Evolutionary conservation across 2,329 filamentous ascomycete genomes (phyloP).

Genomic region (Sclerotinia subarctica): DNA sequence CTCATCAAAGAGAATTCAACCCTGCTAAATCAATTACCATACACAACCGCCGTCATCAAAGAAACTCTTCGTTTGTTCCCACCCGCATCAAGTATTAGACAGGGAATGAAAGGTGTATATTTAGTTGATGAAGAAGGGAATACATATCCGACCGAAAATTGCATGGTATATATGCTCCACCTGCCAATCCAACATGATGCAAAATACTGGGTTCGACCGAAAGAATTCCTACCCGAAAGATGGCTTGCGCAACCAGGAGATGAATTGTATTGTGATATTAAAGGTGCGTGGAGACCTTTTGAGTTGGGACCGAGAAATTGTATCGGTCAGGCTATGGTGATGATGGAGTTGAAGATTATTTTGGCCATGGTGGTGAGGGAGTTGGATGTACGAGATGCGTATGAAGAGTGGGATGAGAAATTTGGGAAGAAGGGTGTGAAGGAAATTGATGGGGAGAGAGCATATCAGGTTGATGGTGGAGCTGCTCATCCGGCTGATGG

Average conservation of each 20-base stretch:
- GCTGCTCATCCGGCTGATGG: conserved; percentile 17
- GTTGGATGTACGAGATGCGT: conserved; percentile 47
- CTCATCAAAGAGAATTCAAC: conserved; percentile 23
- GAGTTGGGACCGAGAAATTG: conserved; percentile 54
- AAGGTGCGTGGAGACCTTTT: conserved; percentile 53
- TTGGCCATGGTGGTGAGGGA: conserved; percentile 46
- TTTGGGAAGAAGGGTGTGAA: conserved; percentile 4
- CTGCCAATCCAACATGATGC: conserved; percentile 39
- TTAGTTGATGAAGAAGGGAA: conserved; percentile 25
- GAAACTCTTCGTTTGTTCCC: conserved; percentile 30
- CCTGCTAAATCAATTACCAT: conserved; percentile 27
- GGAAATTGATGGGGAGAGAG: conserved; percentile 20
- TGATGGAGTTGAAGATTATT: conserved; percentile 47
- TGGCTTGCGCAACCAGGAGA: conserved; percentile 42
- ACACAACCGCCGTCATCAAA: conserved; percentile 31
- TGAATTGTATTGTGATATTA: conserved; percentile 36
- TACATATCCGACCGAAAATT: conserved; percentile 24
- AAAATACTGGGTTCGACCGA: conserved; percentile 44
- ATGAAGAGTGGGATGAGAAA: conserved; percentile 32
- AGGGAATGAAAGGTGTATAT: conserved; percentile 21
- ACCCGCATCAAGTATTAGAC: conserved; percentile 24
- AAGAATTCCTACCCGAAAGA: conserved; percentile 49
- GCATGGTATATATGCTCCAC: conserved; percentile 26
- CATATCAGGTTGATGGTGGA: conserved; percentile 28
- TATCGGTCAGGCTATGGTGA: conserved; percentile 54